Conservation (phyloP, 169 alveolate genomes). For the Plasmodium berghei region DNA sequence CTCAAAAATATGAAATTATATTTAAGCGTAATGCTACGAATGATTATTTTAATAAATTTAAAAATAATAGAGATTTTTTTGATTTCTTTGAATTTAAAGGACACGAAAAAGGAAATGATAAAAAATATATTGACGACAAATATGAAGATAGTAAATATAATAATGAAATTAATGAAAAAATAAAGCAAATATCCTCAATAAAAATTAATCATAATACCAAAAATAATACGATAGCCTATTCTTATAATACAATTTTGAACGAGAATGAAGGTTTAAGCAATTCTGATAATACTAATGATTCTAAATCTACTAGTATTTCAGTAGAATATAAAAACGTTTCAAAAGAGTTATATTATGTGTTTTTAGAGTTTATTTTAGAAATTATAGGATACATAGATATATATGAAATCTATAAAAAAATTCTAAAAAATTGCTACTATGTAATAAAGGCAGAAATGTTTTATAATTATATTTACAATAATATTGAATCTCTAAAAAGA, state of each 20-base stretch:
- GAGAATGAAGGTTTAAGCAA: constrained; percentile 20
- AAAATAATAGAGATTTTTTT: constrained; percentile 56
- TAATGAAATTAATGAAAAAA: background rate
- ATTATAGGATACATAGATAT: constrained; percentile 42
- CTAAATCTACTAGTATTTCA: constrained; percentile 39
- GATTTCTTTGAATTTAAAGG: constrained; percentile 24
- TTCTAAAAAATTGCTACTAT: constrained; percentile 66
- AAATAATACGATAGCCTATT: background rate
- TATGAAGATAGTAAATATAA: background rate
- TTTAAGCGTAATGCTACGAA: constrained; percentile 26
- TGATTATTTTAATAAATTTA: constrained; percentile 30
- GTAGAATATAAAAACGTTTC: constrained; percentile 33
- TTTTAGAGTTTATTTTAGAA: constrained; percentile 63
- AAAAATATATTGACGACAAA: background rate
- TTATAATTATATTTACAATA: constrained; percentile 63
- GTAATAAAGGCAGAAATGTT: constrained; percentile 67
- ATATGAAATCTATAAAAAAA: constrained; percentile 31
- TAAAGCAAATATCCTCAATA: too few relatives aligned
- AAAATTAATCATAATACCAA: background rate
- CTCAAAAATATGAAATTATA: constrained; percentile 67
- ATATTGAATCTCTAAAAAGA: constrained; percentile 27
- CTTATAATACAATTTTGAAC: constrained; percentile 11
- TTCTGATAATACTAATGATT: constrained; percentile 1
- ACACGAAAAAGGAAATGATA: background rate
- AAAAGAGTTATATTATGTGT: constrained; percentile 21